Evolutionary conservation across 1,284 basidiomycete species (phyloP), one percentile per base, ranked within the genome.

Genomic region (Gymnopus androsaceus): DNA sequence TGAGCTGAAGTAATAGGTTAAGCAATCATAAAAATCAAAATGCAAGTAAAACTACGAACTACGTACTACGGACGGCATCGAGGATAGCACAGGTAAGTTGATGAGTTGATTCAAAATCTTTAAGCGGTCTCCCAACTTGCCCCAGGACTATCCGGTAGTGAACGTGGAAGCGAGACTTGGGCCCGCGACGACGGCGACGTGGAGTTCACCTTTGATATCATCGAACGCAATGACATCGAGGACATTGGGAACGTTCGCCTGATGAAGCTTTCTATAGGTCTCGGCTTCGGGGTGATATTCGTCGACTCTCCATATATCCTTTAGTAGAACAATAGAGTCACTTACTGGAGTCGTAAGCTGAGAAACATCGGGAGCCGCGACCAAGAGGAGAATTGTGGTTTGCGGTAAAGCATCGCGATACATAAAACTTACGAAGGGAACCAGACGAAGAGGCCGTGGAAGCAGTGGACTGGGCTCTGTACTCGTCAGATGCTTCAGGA

Each of bases 231-330:
- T 47, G 17, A 58, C 50, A 12, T 38, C 36, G 11, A 66, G 58
- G 8, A 67, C 59, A 34, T 62, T 55, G 1, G 49, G 53, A 9
- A 67, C 64, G 1, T 48, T 28, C 1, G 58, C 28, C 1, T 28
- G 4, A n/a, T 65, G 45, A 2, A 70, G 59, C 11, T 49, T 21
- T 15, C 49, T 33, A 25, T 69, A 66, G 4, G 63, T 59, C 2
- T 55, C 44, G 21, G 61, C 64, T 36, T 69, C 69, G 27, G 64
- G 52, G 3, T 51, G 58, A n/a, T 38, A 33, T 15, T 56, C 27
- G 9, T 60, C 53, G 23, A 61, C 52, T 3, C 68, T 54, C 67
- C 67, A 69, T 3, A 57, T 56, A 40, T 56, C 55, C 30, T 56
- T 56, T 14, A 56, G 30, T 14, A 45, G 25, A 41, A 38, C 37